Conservation (phyloP, 441 rosid species). For the Adansonia grandidieri region DNA sequence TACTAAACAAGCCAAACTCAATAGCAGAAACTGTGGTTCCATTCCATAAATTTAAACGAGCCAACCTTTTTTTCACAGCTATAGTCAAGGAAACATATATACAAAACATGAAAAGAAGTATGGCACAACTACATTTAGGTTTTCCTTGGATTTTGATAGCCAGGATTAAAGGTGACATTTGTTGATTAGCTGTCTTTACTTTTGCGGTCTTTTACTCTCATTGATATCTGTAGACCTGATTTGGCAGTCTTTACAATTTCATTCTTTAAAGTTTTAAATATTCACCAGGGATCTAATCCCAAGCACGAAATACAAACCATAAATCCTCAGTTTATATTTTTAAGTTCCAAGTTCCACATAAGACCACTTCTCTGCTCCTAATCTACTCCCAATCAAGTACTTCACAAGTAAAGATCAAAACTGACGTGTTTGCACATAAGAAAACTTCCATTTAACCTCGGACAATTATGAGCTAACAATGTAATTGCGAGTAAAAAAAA, state of each 20-base stretch:
- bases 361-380: not conserved
- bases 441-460: not conserved
- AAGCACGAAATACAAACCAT: not conserved
- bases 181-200: not conserved
- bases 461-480: not conserved
- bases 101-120: not conserved
- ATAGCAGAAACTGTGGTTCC: not conserved
- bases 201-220: not conserved
- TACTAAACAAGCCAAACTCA: not conserved
- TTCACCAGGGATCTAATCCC: not conserved
- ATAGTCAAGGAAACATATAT: not conserved
- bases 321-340: not conserved
- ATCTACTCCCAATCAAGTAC: not conserved
- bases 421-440: not conserved
- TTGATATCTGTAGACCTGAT: not conserved
- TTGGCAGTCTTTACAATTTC: not conserved
- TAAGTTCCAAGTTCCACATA: not conserved
- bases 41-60: not conserved
- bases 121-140: not conserved
- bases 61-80: not conserved
- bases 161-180: not conserved
- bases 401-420: not conserved
- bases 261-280: not conserved
- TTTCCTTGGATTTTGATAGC: not conserved
- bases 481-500: not conserved